Conservation (phyloP, 208 protist genomes). For the Leishmania arabica region DNA sequence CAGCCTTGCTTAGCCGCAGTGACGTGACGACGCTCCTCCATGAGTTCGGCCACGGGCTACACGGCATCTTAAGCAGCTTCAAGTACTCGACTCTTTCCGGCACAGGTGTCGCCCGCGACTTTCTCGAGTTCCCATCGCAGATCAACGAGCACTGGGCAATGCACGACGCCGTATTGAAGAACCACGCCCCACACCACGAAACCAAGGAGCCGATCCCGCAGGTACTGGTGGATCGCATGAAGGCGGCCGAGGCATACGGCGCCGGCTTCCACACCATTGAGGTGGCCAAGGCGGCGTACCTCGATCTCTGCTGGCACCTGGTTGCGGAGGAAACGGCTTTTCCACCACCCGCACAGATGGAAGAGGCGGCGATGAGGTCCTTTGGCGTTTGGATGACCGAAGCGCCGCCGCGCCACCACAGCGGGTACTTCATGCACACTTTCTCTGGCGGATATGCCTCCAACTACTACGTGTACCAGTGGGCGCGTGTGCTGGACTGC, state of each 20-base stretch:
- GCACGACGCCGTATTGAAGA: slow-evolving; percentile 43
- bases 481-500: slow-evolving; percentile 64
- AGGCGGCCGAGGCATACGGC: slow-evolving; percentile 28
- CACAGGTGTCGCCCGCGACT: slow-evolving; percentile 68
- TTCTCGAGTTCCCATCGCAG: slow-evolving; percentile 84
- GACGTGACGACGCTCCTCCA: slow-evolving; percentile 72
- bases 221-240: slow-evolving; percentile 50
- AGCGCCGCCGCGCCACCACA: slow-evolving; percentile 46
- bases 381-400: slow-evolving; percentile 11
- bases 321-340: slow-evolving; percentile 29
- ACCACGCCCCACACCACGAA: slow-evolving; percentile 60
- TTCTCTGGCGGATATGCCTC: slow-evolving; percentile 69
- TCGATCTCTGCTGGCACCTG: slow-evolving; percentile 65
- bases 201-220: slow-evolving; percentile 52
- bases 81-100: slow-evolving; percentile 51
- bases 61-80: slow-evolving; percentile 70
- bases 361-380: slow-evolving; percentile 26
- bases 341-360: slow-evolving; percentile 27
- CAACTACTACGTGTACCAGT: slow-evolving; percentile 78
- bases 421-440: slow-evolving; percentile 59
- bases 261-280: slow-evolving; percentile 50
- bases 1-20: slow-evolving; percentile 49
- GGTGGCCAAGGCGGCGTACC: slow-evolving; percentile 42
- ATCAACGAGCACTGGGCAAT: slow-evolving; percentile 77
- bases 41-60: slow-evolving; percentile 73